phyloP scores from a whole-genome alignment of 2,329 filamentous ascomycete genomes.

The Stachybotrys chlorohalonatus region DNA sequence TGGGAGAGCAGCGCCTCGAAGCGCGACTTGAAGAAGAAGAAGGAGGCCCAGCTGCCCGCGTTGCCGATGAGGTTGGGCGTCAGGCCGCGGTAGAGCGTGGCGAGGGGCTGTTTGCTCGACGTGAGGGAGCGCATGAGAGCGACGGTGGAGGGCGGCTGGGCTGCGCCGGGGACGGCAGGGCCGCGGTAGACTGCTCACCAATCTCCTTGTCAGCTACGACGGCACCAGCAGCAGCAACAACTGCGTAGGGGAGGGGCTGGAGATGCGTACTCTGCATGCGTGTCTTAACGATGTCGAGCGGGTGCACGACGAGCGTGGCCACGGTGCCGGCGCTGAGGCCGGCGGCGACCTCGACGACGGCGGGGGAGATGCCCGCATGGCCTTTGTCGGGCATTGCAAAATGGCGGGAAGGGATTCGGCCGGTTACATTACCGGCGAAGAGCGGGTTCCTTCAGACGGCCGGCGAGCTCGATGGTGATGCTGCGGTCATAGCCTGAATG shows the following conservation, averaged over 20 bases:
- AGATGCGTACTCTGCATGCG: conserved; percentile 67
- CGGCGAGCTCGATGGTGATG: background rate
- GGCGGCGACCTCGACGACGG: conserved; percentile 76
- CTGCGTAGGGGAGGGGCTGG: background rate
- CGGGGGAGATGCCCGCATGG: conserved; percentile 59
- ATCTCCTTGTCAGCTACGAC: background rate
- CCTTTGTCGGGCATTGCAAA: conserved; percentile 32
- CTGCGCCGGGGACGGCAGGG: conserved; percentile 23
- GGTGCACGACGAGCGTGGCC: conserved; percentile 81
- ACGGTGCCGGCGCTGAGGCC: conserved; percentile 83
- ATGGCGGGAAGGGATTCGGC: conserved; percentile 10
- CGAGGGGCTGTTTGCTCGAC: conserved; percentile 44
- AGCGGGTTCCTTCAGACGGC: too few relatives aligned
- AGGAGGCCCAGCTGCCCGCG: conserved; percentile 80
- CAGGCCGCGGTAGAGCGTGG: conserved; percentile 79
- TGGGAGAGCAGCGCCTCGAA: conserved; percentile 38
- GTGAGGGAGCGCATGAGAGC: conserved; percentile 42
- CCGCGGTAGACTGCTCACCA: conserved; percentile 39
- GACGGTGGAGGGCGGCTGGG: conserved; percentile 36
- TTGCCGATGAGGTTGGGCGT: conserved; percentile 89
- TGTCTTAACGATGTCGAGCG: conserved; percentile 93
- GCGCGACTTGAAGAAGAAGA: conserved; percentile 70
- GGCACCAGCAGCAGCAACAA: background rate
- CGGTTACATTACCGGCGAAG: background rate
- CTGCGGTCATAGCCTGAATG: background rate